Conservation (phyloP, 306 rosid species). For the Cyclanthera cordifolia region DNA sequence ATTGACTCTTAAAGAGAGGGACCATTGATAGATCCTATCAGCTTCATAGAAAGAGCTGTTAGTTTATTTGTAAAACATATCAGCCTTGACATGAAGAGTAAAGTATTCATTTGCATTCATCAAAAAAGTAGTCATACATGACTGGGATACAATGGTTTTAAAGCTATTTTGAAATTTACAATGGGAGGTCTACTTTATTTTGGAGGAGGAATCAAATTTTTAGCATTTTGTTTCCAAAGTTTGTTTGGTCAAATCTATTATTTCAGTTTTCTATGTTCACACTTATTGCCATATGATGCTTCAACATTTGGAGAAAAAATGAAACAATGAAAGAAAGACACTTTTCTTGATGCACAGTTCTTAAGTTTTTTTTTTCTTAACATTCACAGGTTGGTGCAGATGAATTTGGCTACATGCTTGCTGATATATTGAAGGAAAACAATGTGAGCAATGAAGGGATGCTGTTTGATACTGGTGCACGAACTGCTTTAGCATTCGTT, state of each 20-base stretch:
- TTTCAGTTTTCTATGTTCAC: not conserved
- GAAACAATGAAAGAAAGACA: not conserved
- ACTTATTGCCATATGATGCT: not conserved
- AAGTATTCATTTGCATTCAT: not conserved
- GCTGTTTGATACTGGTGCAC: constrained; percentile 86
- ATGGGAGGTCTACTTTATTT: not conserved
- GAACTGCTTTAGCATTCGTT: constrained; percentile 96
- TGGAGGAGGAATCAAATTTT: not conserved
- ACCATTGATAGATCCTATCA: no score
- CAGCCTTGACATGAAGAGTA: not conserved
- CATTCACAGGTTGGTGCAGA: constrained; percentile 79
- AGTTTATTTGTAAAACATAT: not conserved
- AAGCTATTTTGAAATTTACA: not conserved
- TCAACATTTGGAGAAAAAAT: not conserved
- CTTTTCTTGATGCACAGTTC: not conserved
- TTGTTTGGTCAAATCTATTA: not conserved
- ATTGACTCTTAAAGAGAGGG: no score
- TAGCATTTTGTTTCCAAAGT: not conserved
- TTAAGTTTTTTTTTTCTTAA: constrained; percentile 9
- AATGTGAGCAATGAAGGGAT: constrained; percentile 73
- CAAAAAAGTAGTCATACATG: not conserved
- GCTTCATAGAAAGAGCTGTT: not conserved
- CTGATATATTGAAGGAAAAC: constrained; percentile 69
- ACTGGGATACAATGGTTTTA: not conserved
- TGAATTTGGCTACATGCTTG: constrained; percentile 97